Base-by-base conservation (phyloP, 1,284 basidiomycete species). In the Pterulicium gracile region DNA sequence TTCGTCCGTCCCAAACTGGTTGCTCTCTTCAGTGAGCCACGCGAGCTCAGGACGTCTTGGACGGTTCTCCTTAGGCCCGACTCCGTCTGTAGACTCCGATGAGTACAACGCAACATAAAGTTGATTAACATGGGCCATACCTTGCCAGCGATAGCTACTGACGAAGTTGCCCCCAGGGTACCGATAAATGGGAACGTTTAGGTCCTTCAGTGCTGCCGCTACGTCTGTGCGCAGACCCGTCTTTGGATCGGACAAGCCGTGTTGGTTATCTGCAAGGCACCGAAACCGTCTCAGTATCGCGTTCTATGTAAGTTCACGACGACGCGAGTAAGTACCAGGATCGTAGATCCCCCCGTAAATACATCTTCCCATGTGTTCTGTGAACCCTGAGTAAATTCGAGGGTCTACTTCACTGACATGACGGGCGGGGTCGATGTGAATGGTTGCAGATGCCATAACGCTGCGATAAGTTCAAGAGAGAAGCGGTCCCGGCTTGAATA, bases 81-180 rank as follows among this genome's bases (percentile, higher is more conserved):
- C 67, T 0, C 77, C 79, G 59, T 81, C 67, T 68, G 39, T 18
- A 21, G 13, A 34, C 40, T 10, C 15, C 15, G 10, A 2, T 19
- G 44, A 22, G 34, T 24, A 3, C 21, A 19, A 32, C 21, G 24
- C 3, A 17, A 14, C 18, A 19, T 7, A 18, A 5, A 15, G 1
- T 15, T 13, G 24, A 18, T 1, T 19, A 22, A 3, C 3, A 36
- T 5, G n/a, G 3, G 2, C 45, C 49, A 0, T 13, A 61, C 65
- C 78, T 60, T 81, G 72, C 79, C 79, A 83, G 44, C 75, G 71
- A 58, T 81, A 82, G 52, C 77, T 77, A 54, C 73, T 76, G n/a
- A 72, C 69, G 48, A 66, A 75, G 57, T 73, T 70, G 44, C 66
- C 75, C 24, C 78, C 79, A 0, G 79, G 79, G 67, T 78, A 81